Evolutionary conservation across 345 rosid genomes (phyloP).

Genomic region (Chamaenerion angustifolium): DNA sequence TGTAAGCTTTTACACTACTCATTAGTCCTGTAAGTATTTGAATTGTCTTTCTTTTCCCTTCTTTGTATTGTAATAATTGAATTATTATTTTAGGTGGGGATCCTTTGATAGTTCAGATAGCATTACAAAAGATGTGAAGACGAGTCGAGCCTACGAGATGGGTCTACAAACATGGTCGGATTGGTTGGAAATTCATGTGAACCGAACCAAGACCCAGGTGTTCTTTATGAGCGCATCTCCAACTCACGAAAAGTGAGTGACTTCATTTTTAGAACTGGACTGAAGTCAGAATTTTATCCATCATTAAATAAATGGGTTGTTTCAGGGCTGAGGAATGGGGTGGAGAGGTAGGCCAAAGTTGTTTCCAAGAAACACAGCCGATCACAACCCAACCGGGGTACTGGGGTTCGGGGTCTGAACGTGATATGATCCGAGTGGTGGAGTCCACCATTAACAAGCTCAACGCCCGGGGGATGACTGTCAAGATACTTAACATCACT

Average conservation of each 20-base stretch:
- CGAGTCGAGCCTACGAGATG: slow-evolving; percentile 72
- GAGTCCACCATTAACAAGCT: slow-evolving; percentile 24
- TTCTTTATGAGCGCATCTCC: slow-evolving; percentile 88
- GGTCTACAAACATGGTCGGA: slow-evolving; percentile 67
- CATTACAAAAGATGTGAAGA: slow-evolving; percentile 48
- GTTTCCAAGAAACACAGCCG: slow-evolving; percentile 44
- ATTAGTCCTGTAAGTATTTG: no score
- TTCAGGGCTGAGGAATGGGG: slow-evolving; percentile 72
- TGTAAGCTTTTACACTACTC: no score
- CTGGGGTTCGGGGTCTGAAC: slow-evolving; percentile 35
- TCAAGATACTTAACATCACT: slow-evolving; percentile 61
- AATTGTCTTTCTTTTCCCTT: no score
- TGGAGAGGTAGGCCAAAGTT: slow-evolving; percentile 30
- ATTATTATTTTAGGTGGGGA: slow-evolving; percentile 40
- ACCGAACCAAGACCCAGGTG: slow-evolving; percentile 47
- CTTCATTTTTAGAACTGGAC: neutral
- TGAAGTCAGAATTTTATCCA: no score
- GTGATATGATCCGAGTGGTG: slow-evolving; percentile 37
- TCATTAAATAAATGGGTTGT: neutral
- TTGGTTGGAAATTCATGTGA: slow-evolving; percentile 67
- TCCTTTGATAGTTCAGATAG: slow-evolving; percentile 49
- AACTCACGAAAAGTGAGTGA: slow-evolving; percentile 55
- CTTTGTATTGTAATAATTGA: no score
- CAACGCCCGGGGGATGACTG: slow-evolving; percentile 35
- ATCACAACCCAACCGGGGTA: slow-evolving; percentile 31